These are phyloP conservation scores for Xerocomellus dryophilus DNA, from an alignment of 768 basidiomycete genomes.

Conservation along the genomic window DNA sequence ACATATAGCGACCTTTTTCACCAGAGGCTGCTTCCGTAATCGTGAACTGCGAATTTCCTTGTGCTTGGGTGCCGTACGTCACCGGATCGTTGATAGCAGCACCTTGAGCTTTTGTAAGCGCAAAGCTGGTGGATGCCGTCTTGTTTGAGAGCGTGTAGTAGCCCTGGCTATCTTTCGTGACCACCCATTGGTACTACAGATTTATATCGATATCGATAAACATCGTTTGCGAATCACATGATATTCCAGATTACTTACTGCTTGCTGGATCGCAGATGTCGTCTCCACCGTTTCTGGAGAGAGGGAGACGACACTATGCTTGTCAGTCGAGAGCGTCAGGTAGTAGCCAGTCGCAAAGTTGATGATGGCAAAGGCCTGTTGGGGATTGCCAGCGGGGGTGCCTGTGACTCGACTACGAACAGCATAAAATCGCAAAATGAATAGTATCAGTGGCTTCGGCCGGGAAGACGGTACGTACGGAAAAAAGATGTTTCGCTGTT, in stretches of 20 bases:
- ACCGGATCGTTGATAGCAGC: background rate
- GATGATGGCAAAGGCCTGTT: constrained; percentile 1
- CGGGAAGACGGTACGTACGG: background rate
- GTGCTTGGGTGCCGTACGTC: constrained; percentile 1
- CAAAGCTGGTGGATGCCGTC: background rate
- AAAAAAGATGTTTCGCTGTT: constrained; percentile 1
- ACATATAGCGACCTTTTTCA: constrained; percentile 7
- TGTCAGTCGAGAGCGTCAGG: constrained; percentile 5
- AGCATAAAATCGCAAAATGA: background rate
- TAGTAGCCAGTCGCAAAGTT: constrained; percentile 10
- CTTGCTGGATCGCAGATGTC: background rate
- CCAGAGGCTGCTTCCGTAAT: constrained; percentile 1
- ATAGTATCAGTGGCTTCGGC: too few species aligned
- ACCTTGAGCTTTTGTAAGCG: background rate
- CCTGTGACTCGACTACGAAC: background rate
- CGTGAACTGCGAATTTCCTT: constrained; percentile 1
- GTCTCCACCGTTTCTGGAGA: constrained; percentile 4
- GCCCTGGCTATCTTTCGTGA: constrained; percentile 1
- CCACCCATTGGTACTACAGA: constrained; percentile 10
- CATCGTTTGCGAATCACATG: background rate
- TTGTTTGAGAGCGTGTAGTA: constrained; percentile 9
- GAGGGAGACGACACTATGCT: background rate
- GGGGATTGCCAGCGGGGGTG: background rate
- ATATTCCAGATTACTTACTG: background rate
- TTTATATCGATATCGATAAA: background rate